A percentile compares a stretch with the other conserved stretches of the same genome.
Evolutionary conservation across 306 rosid genomes (phyloP).

Genomic region (Cucurbita moschata): DNA sequence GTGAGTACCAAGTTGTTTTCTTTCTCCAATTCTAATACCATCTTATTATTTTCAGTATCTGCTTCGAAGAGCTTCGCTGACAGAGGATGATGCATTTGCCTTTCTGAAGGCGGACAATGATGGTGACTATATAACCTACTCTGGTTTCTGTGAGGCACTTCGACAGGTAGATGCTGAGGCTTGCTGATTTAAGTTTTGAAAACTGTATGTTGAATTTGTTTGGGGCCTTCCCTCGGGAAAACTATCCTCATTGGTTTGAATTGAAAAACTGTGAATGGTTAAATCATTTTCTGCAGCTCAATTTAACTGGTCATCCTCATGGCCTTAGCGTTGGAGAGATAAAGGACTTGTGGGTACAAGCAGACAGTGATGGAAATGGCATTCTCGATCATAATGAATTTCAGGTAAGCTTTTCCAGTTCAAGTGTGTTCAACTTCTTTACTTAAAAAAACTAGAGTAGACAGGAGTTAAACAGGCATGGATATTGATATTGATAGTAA

Average conservation of each 20-base stretch:
- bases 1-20: conserved; percentile 1
- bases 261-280: neutral
- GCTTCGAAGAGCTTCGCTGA: conserved; percentile 58
- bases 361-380: conserved; percentile 62
- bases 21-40: neutral
- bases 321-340: conserved; percentile 67
- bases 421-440: neutral
- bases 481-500: neutral
- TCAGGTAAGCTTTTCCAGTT: conserved; percentile 34
- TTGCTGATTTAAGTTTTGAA: neutral
- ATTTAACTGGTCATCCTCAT: conserved; percentile 43
- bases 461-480: neutral
- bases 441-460: neutral
- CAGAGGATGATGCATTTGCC: conserved; percentile 70
- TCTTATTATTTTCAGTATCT: conserved; percentile 31
- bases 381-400: conserved; percentile 60
- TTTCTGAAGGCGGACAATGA: conserved; percentile 58
- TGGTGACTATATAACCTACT: conserved; percentile 44
- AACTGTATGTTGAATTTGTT: neutral
- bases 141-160: conserved; percentile 57
- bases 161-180: conserved; percentile 29
- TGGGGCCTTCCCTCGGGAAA: neutral
- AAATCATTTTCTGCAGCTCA: conserved; percentile 34
- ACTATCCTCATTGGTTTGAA: neutral
- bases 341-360: conserved; percentile 74